Percentiles rank a stretch among this genome's conserved stretches.
Conservation (phyloP, 352 stramenopile species). For the Phytophthora idaei region DNA sequence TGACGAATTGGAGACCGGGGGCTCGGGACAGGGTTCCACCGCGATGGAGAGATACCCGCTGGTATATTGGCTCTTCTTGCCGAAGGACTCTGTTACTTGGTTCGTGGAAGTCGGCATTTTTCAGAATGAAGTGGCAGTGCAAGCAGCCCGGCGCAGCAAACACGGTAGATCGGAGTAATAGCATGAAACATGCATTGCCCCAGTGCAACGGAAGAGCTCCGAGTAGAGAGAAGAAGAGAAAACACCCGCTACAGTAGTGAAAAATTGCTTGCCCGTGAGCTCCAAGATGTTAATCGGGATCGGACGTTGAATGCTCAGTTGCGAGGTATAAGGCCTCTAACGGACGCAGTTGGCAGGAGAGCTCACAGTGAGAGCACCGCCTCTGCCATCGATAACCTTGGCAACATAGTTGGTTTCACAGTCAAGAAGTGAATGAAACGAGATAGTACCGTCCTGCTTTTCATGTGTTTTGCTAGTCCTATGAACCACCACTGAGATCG, state of each 20-base stretch:
- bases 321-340: neutral
- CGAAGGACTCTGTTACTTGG: conserved; percentile 12
- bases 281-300: conserved; percentile 18
- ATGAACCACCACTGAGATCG: neutral
- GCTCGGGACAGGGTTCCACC: conserved; percentile 24
- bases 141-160: neutral
- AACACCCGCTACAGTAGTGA: conserved; percentile 5
- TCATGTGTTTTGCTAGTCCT: neutral
- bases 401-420: neutral
- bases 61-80: conserved; percentile 8
- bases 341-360: conserved; percentile 11
- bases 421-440: neutral
- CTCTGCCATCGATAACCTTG: conserved; percentile 18
- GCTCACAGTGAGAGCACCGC: conserved; percentile 4
- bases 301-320: conserved; percentile 17
- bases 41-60: conserved; percentile 23
- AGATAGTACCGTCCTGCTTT: neutral
- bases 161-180: neutral
- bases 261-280: conserved; percentile 5
- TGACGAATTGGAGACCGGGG: neutral
- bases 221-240: conserved; percentile 16
- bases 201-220: conserved; percentile 12
- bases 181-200: conserved; percentile 5
- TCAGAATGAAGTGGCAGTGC: conserved; percentile 13
- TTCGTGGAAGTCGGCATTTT: conserved; percentile 17